Evolutionary conservation across 2,329 filamentous ascomycete genomes (phyloP), one percentile per base, ranked within the genome.

Genomic region (Purpureocillium lavendulum): DNA sequence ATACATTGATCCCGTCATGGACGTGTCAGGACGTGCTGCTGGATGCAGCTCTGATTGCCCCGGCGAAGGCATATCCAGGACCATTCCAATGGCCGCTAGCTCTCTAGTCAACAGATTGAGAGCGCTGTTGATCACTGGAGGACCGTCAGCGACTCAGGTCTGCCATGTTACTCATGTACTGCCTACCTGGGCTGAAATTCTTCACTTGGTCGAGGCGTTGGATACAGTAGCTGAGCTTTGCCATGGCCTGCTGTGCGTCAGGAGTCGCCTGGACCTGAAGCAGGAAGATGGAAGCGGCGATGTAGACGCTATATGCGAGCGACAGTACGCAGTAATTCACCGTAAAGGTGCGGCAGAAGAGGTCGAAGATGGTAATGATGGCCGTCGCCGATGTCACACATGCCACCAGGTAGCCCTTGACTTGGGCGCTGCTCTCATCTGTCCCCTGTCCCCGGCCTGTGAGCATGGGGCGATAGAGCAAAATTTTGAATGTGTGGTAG

Each of bases 401-500:
- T 51, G 76, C 69, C 4, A 75, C 62, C 1, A 78, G 57, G 47
- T 76, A 71, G 21, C 53, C 61, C 57, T 56, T 67, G 57, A 60
- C 71, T 45, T 59, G 59, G 38, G 60, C 11, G n/a, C 11, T 30
- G 58, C 17, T 58, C 58, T 1, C 51, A 54, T 7, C 60, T 51
- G 7, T 52, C 46, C 18, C 46, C n/a, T 56, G 52, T 9, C 53
- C 56, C 29, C 56, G 51, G 38, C 59, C 62, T 31, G 60, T 67
- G 36, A 69, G 64, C 64, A 67, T 66, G n/a, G 64, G 67, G 14
- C 76, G 68, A 48, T 78, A 74, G 1, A 80, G 62, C 4, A 80
- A 62, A 30, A 81, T 80, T 45, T 73, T 76, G 44, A 77, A 71
- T 0, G 73, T 77, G 44, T 78, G 73, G 43, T 77, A 81, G 3